These are phyloP conservation scores for Corinectria fuckeliana DNA, from an alignment of 2,329 filamentous ascomycete species.

Conservation along the genomic window DNA sequence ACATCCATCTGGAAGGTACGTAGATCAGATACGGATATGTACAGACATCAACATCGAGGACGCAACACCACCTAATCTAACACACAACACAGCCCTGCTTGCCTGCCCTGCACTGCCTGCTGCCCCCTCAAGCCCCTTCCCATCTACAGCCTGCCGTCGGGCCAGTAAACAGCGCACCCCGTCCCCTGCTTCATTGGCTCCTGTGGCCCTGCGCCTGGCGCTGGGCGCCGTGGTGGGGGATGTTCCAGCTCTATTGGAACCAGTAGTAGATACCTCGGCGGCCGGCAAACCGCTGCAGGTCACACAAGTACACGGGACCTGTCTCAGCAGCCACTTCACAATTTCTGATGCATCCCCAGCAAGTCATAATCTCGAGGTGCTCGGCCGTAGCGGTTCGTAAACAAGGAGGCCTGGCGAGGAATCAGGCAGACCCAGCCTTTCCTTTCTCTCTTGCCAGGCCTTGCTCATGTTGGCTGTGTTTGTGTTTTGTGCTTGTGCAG, in stretches of 20 bases:
- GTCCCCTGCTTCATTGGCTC: constrained; percentile 34
- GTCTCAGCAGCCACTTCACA: constrained; percentile 13
- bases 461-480: constrained; percentile 6
- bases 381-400: not conserved
- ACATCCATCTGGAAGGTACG: not conserved
- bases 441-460: constrained; percentile 18
- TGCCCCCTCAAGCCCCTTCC: constrained; percentile 10
- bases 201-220: constrained; percentile 17
- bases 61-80: not conserved
- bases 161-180: constrained; percentile 27
- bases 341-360: constrained; percentile 27
- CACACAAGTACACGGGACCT: constrained; percentile 17
- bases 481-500: constrained; percentile 11
- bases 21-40: not conserved
- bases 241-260: constrained; percentile 13
- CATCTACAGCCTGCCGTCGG: constrained; percentile 14
- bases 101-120: constrained; percentile 6
- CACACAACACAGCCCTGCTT: constrained; percentile 5
- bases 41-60: not conserved
- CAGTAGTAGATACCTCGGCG: constrained; percentile 26
- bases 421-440: constrained; percentile 24
- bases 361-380: constrained; percentile 29
- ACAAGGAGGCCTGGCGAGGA: constrained; percentile 12
- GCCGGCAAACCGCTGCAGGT: not conserved
- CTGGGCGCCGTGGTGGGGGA: constrained; percentile 22